These are phyloP conservation scores for Litchi chinensis DNA, from an alignment of 345 rosid species.

Conservation along the genomic window DNA sequence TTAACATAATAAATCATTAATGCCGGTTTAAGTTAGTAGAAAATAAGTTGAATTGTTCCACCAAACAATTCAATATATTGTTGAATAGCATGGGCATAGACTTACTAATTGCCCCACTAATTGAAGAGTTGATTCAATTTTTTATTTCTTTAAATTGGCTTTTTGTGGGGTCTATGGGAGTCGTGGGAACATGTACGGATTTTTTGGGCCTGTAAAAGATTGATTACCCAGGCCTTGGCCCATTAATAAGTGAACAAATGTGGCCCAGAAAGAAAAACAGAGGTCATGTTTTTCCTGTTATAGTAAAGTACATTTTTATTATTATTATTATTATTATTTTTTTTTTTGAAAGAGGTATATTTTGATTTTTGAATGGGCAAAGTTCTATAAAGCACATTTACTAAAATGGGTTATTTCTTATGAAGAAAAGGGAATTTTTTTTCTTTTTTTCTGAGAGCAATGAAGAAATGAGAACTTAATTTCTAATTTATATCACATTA, in stretches of 20 bases:
- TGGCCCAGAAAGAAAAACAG: too few species aligned
- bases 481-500: too few species aligned
- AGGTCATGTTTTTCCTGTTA: too few species aligned
- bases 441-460: too few species aligned
- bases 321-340: too few species aligned
- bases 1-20: neutral
- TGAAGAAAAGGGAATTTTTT: too few species aligned
- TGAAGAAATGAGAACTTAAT: too few species aligned
- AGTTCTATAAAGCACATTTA: too few species aligned
- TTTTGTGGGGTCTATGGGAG: neutral
- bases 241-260: neutral
- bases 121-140: neutral
- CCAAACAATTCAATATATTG: neutral
- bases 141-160: neutral
- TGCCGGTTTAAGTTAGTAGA: neutral
- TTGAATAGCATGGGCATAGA: neutral
- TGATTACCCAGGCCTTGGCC: neutral
- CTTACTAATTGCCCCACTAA: neutral
- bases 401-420: too few species aligned
- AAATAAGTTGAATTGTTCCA: slow-evolving; percentile 4
- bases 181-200: neutral
- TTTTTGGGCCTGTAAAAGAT: neutral
- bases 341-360: too few species aligned
- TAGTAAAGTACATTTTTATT: too few species aligned
- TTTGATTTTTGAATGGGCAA: too few species aligned